Evolutionary conservation across 495 filamentous ascomycete species (phyloP), one percentile per base, ranked within the genome.

Genomic region (Neurospora terricola): DNA sequence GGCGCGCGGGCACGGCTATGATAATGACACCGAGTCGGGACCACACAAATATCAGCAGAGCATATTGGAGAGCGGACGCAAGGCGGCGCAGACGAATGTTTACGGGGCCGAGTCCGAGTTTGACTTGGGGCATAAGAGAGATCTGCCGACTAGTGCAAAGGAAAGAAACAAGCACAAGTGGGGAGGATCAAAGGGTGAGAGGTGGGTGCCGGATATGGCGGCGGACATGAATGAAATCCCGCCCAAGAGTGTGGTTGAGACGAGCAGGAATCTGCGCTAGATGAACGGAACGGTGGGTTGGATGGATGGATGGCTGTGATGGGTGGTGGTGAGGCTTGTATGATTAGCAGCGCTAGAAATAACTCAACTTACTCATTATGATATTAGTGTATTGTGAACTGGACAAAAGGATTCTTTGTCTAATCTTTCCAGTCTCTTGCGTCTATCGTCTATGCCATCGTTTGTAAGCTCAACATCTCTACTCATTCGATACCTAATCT

Each of bases 71-170:
- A 34, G 34, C 14, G 76, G 76, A 0, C 34, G 70, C 7, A 7
- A 23, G 39, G 76, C 76, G 14, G 69, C 69, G 21, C 72, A 75
- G 73, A 7, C 34, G 0, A 76, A 78, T n/a, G 27, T 66, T 1
- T 66, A 18, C 18, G 54, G 54, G 12, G 48, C 14, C 4, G 45
- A 54, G 45, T 9, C 23, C 0, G 45, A 21, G 14, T 34, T 5
- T 34, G 34, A 34, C 5, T 34, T 34, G 34, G 34, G 34, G 34
- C 34, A 5, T 34, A 4, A 34, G 4, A 34, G 34, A 34, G 34
- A 34, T 34, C 4, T 34, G 34, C 34, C 34, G 34, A 5, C 34
- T 34, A n/a, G n/a, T n/a, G n/a, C n/a, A n/a, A n/a, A n/a, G n/a
- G n/a, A n/a, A n/a, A n/a, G n/a, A 34, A 34, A 34, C 34, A 34